Conservation (phyloP, 768 basidiomycete genomes). For the Chlorophyllum brunneum region DNA sequence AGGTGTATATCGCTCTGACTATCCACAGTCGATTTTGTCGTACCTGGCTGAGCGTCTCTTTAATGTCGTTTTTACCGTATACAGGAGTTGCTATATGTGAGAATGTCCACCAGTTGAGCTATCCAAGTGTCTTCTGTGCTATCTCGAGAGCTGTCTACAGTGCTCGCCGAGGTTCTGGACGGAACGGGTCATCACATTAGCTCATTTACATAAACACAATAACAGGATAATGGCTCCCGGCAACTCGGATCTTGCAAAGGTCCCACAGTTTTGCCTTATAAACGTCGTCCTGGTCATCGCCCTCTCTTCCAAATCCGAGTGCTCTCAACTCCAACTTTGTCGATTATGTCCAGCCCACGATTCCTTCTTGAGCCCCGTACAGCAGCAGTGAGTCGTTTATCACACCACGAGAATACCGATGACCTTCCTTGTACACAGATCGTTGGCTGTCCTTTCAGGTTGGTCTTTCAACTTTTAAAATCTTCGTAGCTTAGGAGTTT, state of each 20-base stretch:
- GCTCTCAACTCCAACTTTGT: constrained; percentile 21
- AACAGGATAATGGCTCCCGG: neutral
- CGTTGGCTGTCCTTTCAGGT: constrained; percentile 96
- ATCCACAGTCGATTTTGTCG: too few relatives aligned
- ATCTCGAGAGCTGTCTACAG: neutral
- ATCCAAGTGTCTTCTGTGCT: neutral
- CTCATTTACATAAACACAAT: neutral
- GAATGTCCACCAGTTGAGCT: too few relatives aligned
- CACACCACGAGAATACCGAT: constrained; percentile 9
- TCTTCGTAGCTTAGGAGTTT: constrained; percentile 12
- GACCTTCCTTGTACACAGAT: constrained; percentile 45
- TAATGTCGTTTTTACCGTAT: neutral
- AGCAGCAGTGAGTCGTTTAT: constrained; percentile 59
- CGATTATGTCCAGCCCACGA: constrained; percentile 14
- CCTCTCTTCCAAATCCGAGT: constrained; percentile 15
- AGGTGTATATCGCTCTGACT: too few relatives aligned
- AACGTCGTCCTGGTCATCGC: neutral
- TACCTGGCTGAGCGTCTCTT: neutral
- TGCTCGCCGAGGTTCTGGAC: neutral
- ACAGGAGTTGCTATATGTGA: too few relatives aligned
- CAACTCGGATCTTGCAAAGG: constrained; percentile 4
- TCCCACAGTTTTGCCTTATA: neutral
- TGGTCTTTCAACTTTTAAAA: constrained; percentile 23
- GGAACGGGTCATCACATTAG: neutral
- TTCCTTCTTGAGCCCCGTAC: constrained; percentile 73